Evolutionary conservation across 371 early-diverging fungal genomes (phyloP), one percentile per base, ranked within the genome.

Genomic region (Mucor saturninus): DNA sequence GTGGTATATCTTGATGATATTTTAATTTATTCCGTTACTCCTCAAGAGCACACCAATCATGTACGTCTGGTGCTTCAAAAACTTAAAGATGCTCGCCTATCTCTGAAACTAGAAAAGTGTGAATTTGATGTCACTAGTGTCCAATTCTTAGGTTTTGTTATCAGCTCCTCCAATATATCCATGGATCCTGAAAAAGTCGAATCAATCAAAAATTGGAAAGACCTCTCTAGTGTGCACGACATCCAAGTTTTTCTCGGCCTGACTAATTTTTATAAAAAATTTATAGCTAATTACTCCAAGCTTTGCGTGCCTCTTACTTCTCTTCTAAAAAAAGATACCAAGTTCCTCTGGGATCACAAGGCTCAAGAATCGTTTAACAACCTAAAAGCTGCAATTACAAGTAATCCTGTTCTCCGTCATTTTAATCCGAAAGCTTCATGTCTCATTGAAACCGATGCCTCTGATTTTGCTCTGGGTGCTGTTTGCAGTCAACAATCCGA

Each of bases 191-290:
- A 40, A 7, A 76, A 76, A 43, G 60, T 86, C 0, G 42, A 56
- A 9, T 64, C 69, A 5, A 69, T 92, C 3, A n/a, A 54, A 0
- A 56, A 76, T 21, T 76, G 77, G 73, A 73, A 67, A 2, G n/a
- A 39, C 0, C 86, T 81, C 1, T 58, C 3, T 0, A 49, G 40
- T 21, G 66, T 73, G 0, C 69, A 64, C 3, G 70, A 86, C 9
- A 43, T 89, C 0, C 73, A 73, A 52, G 58, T 54, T 1, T 86
- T 89, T 64, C 64, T 86, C 0, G 88, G 89, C 0, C 65, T 83
- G 21, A 62, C 74, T 6, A 83, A 82, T 21, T 88, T 71, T 61
- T 84, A 85, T 68, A 70, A 75, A 0, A 64, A 77, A 3, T 87
- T 85, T 53, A 80, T 89, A 9, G 26, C 48, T 4, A 43, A 74